phyloP scores from a whole-genome alignment of 805 yeast species.

The Cyberlindnera samutprakarnensis region DNA sequence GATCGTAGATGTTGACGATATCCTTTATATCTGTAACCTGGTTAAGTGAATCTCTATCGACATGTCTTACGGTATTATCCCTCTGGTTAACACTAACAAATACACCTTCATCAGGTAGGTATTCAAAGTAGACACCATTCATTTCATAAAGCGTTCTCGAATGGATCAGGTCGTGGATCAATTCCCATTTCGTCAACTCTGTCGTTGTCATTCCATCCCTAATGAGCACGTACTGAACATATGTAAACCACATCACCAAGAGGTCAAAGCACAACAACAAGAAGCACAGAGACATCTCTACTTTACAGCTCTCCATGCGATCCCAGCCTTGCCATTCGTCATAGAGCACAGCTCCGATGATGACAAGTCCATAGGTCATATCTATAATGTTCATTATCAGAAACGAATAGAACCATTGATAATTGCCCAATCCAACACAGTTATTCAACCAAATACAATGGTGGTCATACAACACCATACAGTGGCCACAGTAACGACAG shows the following conservation, averaged over 20 bases:
- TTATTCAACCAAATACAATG: slow-evolving; percentile 70
- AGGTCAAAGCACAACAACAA: slow-evolving; percentile 37
- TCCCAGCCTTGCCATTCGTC: slow-evolving; percentile 3
- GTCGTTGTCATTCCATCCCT: slow-evolving; percentile 69
- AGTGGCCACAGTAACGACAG: slow-evolving; percentile 58
- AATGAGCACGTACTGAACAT: slow-evolving; percentile 41
- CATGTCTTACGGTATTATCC: slow-evolving; percentile 8
- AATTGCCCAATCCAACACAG: slow-evolving; percentile 66
- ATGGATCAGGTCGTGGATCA: slow-evolving; percentile 43
- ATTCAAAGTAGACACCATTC: slow-evolving; percentile 13
- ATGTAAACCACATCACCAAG: slow-evolving; percentile 36
- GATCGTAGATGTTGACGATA: slow-evolving; percentile 17
- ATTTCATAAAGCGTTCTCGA: slow-evolving; percentile 28
- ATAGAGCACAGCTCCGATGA: slow-evolving; percentile 7
- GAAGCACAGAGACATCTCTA: slow-evolving; percentile 26
- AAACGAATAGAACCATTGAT: slow-evolving; percentile 51
- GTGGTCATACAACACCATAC: slow-evolving; percentile 63
- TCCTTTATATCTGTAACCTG: slow-evolving; percentile 9
- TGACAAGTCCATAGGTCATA: slow-evolving; percentile 36
- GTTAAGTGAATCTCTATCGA: slow-evolving; percentile 2
- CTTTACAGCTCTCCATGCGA: slow-evolving; percentile 1
- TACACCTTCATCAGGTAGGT: slow-evolving; percentile 12
- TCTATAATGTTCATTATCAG: slow-evolving; percentile 40
- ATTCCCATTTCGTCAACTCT: slow-evolving; percentile 67
- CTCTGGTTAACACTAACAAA: slow-evolving; percentile 18